Evolutionary conservation across 495 filamentous ascomycete species (phyloP), one percentile per base, ranked within the genome.

Genomic region (Penicillium samsonianum): DNA sequence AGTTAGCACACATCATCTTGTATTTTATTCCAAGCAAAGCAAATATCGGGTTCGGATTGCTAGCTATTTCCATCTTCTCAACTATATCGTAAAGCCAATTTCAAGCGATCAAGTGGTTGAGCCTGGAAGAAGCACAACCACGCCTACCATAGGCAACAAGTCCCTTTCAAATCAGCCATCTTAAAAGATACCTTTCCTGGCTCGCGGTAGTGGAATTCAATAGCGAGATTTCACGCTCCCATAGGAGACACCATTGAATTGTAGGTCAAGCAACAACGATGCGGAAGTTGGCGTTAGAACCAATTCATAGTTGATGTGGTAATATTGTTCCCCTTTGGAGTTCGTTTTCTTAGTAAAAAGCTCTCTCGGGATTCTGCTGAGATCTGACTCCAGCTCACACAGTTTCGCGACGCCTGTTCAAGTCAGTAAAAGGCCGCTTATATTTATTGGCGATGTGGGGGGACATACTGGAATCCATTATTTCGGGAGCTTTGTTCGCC

Each of bases 221-320:
- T 67, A 69, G 14, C 50, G 30, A 5, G 58, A 57, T 38, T 47
- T 48, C 0, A 66, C 50, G 0, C 17, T 56, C 1, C 68, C 66
- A 26, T 72, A 74, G 1, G 62, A 58, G 2, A 63, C 55, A 0
- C 60, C 60, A 20, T 74, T 69, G 23, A 74, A 69, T 19, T 70
- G 49, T 5, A 69, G 42, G 3, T 72, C 57, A 22, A 73, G 70
- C 3, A 67, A 7, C 38, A 73, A 28, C 0, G 65, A 67, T 0
- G 68, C 65, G 0, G 68, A 73, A 2, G 33, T 53, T 0, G 70
- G 65, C 1, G 60, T 72, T 20, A 74, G 42, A 17, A 62, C 56
- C 16, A 73, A 26, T 0, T 62, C 20, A 22, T 20, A 70, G 1
- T 11, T 0, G 16, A 74, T 46, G 0, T 52, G 23, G 41, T 57